Percentiles rank a stretch among this genome's conserved stretches.
Conservation (phyloP, 169 alveolate genomes). For the Amoebophrya sp. region DNA sequence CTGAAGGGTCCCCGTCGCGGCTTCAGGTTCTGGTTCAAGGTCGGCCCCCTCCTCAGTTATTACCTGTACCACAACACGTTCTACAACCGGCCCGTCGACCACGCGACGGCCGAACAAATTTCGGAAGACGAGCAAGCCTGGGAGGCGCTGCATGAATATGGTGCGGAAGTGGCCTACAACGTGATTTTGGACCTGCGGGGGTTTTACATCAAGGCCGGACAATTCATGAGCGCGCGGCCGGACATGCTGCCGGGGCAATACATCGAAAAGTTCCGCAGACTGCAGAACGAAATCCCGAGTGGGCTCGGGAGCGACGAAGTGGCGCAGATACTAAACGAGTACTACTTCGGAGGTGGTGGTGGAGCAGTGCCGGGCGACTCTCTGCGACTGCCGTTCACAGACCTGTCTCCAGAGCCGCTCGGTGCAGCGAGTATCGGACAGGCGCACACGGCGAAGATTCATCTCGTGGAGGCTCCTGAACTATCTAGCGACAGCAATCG, state of each 20-base stretch:
- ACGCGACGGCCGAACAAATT: not conserved
- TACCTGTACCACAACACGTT: not conserved
- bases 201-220: conserved; percentile 9
- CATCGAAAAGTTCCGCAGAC: not conserved
- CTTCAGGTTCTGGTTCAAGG: not conserved
- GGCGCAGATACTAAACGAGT: too few species aligned
- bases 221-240: conserved; percentile 2
- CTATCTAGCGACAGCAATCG: too few species aligned
- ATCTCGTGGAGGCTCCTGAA: too few species aligned
- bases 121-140: not conserved
- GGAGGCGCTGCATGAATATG: not conserved
- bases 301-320: not conserved
- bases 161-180: not conserved
- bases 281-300: not conserved
- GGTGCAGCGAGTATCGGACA: not conserved
- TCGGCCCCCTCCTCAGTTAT: not conserved
- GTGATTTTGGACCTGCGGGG: conserved; percentile 4
- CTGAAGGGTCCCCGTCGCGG: not conserved
- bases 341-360: too few species aligned
- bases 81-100: too few species aligned
- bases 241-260: conserved; percentile 4
- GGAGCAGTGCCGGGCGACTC: not conserved
- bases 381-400: not conserved
- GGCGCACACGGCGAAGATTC: not conserved
- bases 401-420: not conserved